phyloP scores from a whole-genome alignment of 352 stramenopile genomes.

The Globisporangium solare region DNA sequence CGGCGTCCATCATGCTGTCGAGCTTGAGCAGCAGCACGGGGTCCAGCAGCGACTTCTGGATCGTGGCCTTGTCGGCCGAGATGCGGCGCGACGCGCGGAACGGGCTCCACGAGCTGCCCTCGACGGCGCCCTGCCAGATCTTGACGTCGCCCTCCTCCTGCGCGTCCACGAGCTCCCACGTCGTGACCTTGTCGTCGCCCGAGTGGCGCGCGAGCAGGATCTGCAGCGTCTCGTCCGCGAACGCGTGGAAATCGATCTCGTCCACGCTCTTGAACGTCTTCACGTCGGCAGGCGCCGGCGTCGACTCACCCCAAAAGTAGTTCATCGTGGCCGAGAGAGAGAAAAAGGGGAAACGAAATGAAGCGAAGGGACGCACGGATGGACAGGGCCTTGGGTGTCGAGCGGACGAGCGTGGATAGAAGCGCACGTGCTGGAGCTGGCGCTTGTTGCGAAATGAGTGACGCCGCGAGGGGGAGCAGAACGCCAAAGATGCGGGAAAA shows the following conservation, averaged over 20 bases:
- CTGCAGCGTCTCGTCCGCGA: slow-evolving; percentile 59
- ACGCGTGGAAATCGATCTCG: slow-evolving; percentile 62
- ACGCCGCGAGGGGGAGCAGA: not conserved
- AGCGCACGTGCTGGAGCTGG: not conserved
- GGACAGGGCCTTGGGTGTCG: not conserved
- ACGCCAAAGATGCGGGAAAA: slow-evolving; percentile 6
- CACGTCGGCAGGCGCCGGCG: slow-evolving; percentile 14
- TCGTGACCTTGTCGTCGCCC: slow-evolving; percentile 59
- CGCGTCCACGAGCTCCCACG: slow-evolving; percentile 65
- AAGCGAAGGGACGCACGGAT: not conserved
- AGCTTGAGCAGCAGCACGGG: slow-evolving; percentile 58
- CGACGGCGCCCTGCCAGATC: slow-evolving; percentile 65
- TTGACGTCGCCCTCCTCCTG: slow-evolving; percentile 33
- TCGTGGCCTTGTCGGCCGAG: slow-evolving; percentile 41
- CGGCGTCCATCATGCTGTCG: slow-evolving; percentile 76
- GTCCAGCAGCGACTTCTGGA: slow-evolving; percentile 61
- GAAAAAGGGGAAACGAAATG: not conserved
- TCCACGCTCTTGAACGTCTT: slow-evolving; percentile 36
- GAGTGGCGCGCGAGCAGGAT: slow-evolving; percentile 60
- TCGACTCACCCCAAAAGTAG: slow-evolving; percentile 16
- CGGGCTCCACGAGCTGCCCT: slow-evolving; percentile 59
- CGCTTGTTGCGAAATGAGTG: too few species aligned
- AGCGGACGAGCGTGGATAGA: too few species aligned
- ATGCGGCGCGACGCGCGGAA: slow-evolving; percentile 63
- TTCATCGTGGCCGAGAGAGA: slow-evolving; percentile 12